Evolutionary conservation across 495 filamentous ascomycete genomes (phyloP).

Genomic region (Daldinia concentrica): DNA sequence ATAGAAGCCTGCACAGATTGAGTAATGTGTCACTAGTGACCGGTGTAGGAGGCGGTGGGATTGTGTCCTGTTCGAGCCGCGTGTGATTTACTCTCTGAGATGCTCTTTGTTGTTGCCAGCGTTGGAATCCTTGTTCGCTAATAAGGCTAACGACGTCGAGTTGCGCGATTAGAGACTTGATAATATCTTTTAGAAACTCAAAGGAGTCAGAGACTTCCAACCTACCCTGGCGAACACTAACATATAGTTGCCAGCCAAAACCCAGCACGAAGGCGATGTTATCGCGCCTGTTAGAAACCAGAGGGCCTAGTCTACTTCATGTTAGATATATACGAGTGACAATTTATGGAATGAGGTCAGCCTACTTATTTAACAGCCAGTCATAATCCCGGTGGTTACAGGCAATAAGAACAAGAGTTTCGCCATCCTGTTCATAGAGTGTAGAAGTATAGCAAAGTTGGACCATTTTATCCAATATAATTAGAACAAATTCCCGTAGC

Average conservation of each 20-base stretch:
- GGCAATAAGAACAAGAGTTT: conserved; percentile 24
- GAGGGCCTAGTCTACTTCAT: conserved; percentile 8
- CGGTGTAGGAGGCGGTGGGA: conserved; percentile 8
- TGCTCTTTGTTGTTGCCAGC: not conserved
- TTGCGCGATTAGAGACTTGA: conserved; percentile 6
- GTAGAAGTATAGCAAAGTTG: conserved; percentile 1
- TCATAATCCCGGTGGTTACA: conserved; percentile 2
- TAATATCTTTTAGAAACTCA: conserved; percentile 8
- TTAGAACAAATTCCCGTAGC: not conserved
- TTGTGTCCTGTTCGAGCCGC: not conserved
- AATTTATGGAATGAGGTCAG: not conserved
- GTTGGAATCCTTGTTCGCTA: conserved; percentile 9
- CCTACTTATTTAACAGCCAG: conserved; percentile 18
- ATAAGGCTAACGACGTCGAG: conserved; percentile 14
- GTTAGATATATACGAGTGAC: not conserved
- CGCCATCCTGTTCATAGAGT: conserved; percentile 18
- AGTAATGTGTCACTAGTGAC: conserved; percentile 6
- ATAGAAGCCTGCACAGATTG: conserved; percentile 7
- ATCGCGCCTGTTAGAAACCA: conserved; percentile 4
- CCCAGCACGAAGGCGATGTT: conserved; percentile 11
- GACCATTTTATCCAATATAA: conserved; percentile 13
- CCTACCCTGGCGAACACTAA: not conserved
- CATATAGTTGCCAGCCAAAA: conserved; percentile 13
- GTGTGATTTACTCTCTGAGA: not conserved
- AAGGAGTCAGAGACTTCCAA: conserved; percentile 12